phyloP scores from a whole-genome alignment of 805 yeast genomes.

The Yamadazyma insecticola region DNA sequence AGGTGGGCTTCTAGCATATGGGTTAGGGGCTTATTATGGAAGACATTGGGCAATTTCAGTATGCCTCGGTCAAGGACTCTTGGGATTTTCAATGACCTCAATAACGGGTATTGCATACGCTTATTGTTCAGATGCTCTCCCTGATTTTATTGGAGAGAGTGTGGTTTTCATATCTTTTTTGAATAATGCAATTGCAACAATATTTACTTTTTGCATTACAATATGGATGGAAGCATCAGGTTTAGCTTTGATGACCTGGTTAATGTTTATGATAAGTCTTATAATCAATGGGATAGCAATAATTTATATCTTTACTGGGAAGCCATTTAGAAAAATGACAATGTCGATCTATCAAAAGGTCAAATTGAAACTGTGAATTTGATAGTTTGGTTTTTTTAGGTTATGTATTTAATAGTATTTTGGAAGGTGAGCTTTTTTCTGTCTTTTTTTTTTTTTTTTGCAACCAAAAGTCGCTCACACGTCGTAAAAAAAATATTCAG shows the following conservation, averaged over 20 bases:
- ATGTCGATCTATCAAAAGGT: too few species aligned
- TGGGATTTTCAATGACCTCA: constrained; percentile 29
- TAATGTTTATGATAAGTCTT: constrained; percentile 40
- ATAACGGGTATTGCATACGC: constrained; percentile 27
- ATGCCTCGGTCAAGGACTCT: constrained; percentile 22
- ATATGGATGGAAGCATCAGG: constrained; percentile 42
- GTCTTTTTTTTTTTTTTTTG: too few species aligned
- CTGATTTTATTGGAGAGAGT: constrained; percentile 23
- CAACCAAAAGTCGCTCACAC: too few species aligned
- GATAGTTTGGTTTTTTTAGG: too few species aligned
- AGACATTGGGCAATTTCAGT: constrained; percentile 26
- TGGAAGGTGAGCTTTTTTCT: too few species aligned
- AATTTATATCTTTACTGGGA: constrained; percentile 40
- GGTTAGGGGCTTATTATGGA: constrained; percentile 16
- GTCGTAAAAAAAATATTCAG: too few species aligned
- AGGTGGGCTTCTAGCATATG: constrained; percentile 28
- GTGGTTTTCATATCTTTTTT: constrained; percentile 30
- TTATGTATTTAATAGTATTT: too few species aligned
- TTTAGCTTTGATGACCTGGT: constrained; percentile 38
- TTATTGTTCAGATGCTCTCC: constrained; percentile 28
- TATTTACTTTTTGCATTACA: constrained; percentile 42
- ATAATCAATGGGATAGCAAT: constrained; percentile 38
- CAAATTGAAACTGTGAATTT: too few species aligned
- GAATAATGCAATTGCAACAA: constrained; percentile 37
- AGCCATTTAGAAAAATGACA: constrained; percentile 34